These are phyloP conservation scores for Neurospora sp. DNA, from an alignment of 495 filamentous ascomycete species.

Conservation along the genomic window DNA sequence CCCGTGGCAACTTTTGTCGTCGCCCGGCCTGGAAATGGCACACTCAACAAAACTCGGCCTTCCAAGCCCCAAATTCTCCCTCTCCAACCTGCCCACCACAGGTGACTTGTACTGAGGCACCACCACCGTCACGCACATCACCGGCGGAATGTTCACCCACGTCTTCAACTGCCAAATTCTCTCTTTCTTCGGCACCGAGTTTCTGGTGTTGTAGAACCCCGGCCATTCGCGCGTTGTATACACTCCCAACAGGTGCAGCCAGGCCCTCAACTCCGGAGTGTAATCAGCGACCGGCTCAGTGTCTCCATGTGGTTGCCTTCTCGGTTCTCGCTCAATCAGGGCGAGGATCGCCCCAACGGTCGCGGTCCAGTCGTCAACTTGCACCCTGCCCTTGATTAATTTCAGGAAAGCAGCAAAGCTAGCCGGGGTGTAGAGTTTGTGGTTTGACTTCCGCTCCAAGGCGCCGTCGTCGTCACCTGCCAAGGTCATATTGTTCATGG, in stretches of 20 bases:
- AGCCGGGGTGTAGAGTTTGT: background rate
- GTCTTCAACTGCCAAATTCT: slow-evolving; percentile 11
- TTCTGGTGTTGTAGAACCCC: background rate
- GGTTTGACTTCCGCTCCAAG: background rate
- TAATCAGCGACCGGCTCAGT: background rate
- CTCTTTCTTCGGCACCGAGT: background rate
- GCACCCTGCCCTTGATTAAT: background rate
- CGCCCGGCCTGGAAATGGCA: background rate
- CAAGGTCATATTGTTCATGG: fast-evolving
- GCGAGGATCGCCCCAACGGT: background rate
- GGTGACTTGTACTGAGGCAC: slow-evolving; percentile 18
- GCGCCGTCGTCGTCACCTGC: background rate
- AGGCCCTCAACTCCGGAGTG: background rate
- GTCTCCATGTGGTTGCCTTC: background rate
- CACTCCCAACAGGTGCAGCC: background rate
- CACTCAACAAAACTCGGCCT: slow-evolving; percentile 8
- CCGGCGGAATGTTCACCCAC: slow-evolving; percentile 17
- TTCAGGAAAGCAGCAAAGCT: background rate
- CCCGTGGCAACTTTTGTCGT: background rate
- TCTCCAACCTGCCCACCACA: slow-evolving; percentile 11
- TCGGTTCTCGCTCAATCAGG: background rate
- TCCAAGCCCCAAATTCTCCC: slow-evolving; percentile 1
- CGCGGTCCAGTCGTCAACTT: background rate
- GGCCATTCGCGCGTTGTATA: background rate
- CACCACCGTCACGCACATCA: slow-evolving; percentile 26